A percentile compares a stretch with the other conserved stretches of the same genome.
Evolutionary conservation across 495 filamentous ascomycete genomes (phyloP).

Genomic region (Sordaria brevicollis): DNA sequence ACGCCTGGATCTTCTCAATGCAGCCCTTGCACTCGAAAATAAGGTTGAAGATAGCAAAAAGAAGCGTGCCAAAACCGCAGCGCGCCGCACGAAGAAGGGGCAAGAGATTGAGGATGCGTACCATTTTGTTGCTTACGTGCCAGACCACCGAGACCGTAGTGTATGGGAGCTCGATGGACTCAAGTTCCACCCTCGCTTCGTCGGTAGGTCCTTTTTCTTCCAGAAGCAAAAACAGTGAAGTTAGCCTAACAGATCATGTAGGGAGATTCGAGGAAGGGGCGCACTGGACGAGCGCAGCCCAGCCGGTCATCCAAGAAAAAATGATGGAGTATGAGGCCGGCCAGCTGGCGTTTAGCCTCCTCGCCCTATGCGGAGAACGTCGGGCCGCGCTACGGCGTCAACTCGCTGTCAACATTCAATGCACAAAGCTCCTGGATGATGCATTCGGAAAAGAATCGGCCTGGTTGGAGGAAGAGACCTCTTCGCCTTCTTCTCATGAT

Average conservation of each 20-base stretch:
- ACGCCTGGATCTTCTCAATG: constrained; percentile 69
- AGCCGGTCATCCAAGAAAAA: constrained; percentile 26
- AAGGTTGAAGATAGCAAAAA: constrained; percentile 43
- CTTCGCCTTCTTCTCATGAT: background rate
- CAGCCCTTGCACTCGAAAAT: constrained; percentile 58
- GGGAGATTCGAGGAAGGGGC: constrained; percentile 9
- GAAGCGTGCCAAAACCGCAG: constrained; percentile 13
- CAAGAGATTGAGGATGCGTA: constrained; percentile 41
- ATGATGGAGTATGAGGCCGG: constrained; percentile 31
- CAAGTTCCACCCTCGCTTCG: constrained; percentile 55
- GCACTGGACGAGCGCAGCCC: constrained; percentile 32
- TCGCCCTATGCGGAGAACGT: constrained; percentile 35
- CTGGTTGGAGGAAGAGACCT: background rate
- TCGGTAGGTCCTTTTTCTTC: constrained; percentile 42
- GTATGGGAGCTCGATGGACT: constrained; percentile 92
- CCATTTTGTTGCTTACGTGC: constrained; percentile 88
- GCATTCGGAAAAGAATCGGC: background rate
- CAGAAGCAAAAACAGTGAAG: background rate
- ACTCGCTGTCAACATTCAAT: constrained; percentile 25
- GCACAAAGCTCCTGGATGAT: constrained; percentile 17
- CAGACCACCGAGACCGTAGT: constrained; percentile 44
- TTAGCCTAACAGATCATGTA: background rate
- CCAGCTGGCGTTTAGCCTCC: constrained; percentile 32
- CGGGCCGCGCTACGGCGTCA: constrained; percentile 14
- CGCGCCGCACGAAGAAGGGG: constrained; percentile 9